Evolutionary conservation across 306 rosid species (phyloP), one percentile per base, ranked within the genome.

Genomic region (Oxytropis ochrocephala): DNA sequence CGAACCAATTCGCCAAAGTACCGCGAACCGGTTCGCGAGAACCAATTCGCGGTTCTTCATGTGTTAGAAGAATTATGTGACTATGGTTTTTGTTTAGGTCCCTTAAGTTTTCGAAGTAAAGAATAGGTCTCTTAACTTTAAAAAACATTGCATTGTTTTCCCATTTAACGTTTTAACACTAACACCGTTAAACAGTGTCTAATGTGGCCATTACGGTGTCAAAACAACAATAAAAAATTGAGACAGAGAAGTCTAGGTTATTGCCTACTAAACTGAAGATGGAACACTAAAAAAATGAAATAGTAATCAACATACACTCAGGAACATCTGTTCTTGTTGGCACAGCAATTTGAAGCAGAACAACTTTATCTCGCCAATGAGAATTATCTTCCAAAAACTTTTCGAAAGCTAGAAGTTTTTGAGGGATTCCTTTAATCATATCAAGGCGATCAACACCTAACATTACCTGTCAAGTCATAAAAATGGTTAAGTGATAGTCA

Each of bases 381-480:
- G 83, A 85, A 75, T 94, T 94, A 63, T 94, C 97, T 85, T 94
- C 98, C 0, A 90, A 91, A 76, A 94, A 94, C 53, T 94, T 87
- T 64, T 94, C 98, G 50, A 94, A 94, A n/a, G 98, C 98, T 86
- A 94, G 79, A 67, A 90, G 83, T 76, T 90, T 88, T 50, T 90
- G 98, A 59, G 98, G 97, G 44, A 94, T 94, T 75, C 98, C 98
- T 82, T 94, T 94, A 61, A 94, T 94, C 96, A 90, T 94, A 86
- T 94, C 98, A 62, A 94, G 98, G 76, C 96, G 97, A 83, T 90
- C 96, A 73, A 94, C 95, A 7, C 98, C 98, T 80, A 90, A 50
- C 92, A 94, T 94, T 53, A 94, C 89, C 99, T 94, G 79, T 56
- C 82, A 16, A 72, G 73, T 16, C 59, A 19, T 56, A 77, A 75